phyloP scores from a whole-genome alignment of 164 flowering plant species.

The Warburgia ugandensis region DNA sequence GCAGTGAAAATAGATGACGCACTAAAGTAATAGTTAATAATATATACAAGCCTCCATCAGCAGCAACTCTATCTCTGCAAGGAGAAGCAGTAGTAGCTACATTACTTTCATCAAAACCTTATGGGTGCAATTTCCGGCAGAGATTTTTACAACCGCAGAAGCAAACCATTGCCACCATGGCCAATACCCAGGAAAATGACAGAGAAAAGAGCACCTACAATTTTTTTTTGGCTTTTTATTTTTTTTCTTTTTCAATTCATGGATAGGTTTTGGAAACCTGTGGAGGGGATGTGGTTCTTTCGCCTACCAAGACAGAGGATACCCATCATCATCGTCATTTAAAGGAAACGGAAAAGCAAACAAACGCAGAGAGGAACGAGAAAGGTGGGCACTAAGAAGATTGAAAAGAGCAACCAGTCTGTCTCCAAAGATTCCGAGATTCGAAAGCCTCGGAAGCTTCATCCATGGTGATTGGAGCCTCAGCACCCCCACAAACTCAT shows the following conservation, averaged over 20 bases:
- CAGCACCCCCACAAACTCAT: slow-evolving; percentile 5
- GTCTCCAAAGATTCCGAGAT: slow-evolving; percentile 41
- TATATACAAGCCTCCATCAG: slow-evolving; percentile 12
- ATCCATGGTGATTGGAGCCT: slow-evolving; percentile 28
- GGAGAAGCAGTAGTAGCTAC: neutral
- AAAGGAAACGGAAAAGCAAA: slow-evolving; percentile 2
- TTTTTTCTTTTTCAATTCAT: slow-evolving; percentile 7
- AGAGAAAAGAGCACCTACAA: slow-evolving; percentile 11
- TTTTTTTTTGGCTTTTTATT: neutral
- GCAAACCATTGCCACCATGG: slow-evolving; percentile 8
- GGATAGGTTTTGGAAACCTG: slow-evolving; percentile 14
- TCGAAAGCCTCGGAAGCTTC: slow-evolving; percentile 46
- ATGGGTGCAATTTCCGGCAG: slow-evolving; percentile 2
- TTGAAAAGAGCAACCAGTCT: slow-evolving; percentile 34
- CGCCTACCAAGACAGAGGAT: too few relatives aligned
- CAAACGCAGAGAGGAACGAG: neutral
- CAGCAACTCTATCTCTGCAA: slow-evolving; percentile 3
- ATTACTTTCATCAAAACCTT: slow-evolving; percentile 1
- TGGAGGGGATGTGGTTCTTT: too few relatives aligned
- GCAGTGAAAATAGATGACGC: too few relatives aligned
- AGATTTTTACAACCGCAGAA: slow-evolving; percentile 20
- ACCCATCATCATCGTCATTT: slow-evolving; percentile 6
- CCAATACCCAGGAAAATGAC: slow-evolving; percentile 15
- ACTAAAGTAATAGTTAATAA: too few relatives aligned
- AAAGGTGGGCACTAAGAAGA: neutral